phyloP scores from a whole-genome alignment of 257 asterid species.

The Scutellaria barbata region DNA sequence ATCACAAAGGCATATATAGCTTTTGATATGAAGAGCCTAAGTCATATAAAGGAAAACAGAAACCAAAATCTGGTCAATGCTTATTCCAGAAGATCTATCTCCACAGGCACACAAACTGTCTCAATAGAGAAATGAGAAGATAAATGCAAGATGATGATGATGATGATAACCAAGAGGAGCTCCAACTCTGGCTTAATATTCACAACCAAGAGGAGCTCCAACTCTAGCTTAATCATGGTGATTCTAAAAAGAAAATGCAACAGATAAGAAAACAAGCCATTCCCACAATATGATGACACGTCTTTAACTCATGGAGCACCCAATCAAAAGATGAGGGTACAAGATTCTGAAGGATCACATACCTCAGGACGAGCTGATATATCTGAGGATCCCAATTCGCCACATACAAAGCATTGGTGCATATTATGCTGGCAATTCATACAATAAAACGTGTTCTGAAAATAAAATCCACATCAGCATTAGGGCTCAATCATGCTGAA shows the following conservation, averaged over 20 bases:
- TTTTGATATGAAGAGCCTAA: background rate
- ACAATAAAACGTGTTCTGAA: constrained; percentile 62
- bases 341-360: constrained; percentile 25
- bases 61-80: background rate
- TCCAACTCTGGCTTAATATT: background rate
- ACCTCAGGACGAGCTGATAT: constrained; percentile 76
- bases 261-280: constrained; percentile 1
- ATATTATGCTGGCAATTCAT: constrained; percentile 68
- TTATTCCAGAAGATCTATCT: background rate
- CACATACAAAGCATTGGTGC: constrained; percentile 88
- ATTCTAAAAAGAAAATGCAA: background rate
- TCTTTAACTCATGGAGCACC: constrained; percentile 7
- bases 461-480: constrained; percentile 26
- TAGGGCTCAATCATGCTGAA: constrained; percentile 22
- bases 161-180: background rate
- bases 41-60: background rate
- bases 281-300: background rate
- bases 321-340: constrained; percentile 22
- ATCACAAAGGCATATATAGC: background rate
- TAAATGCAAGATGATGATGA: too few species aligned
- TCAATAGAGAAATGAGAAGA: background rate
- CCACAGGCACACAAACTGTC: background rate
- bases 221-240: background rate
- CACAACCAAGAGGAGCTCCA: background rate
- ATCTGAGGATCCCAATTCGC: constrained; percentile 87